phyloP scores from a whole-genome alignment of 2,329 filamentous ascomycete genomes.

The Fusarium torulosum region DNA sequence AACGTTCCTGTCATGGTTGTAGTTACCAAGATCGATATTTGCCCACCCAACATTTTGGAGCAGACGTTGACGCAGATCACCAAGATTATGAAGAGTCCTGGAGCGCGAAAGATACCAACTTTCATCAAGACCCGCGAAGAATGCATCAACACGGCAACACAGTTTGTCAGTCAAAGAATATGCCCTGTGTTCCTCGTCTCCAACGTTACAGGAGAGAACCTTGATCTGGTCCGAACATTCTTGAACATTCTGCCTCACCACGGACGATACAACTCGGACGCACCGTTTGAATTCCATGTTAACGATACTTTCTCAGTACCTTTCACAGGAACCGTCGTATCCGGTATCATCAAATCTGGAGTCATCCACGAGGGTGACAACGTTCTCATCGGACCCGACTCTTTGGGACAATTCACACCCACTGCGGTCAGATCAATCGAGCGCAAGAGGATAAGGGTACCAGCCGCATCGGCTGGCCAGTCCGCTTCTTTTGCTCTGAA shows the following conservation, averaged over 20 bases:
- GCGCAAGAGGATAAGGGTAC: constrained; percentile 89
- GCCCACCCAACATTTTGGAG: constrained; percentile 92
- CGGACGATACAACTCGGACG: constrained; percentile 88
- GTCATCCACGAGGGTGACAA: constrained; percentile 91
- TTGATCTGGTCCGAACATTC: constrained; percentile 92
- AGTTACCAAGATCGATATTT: constrained; percentile 98
- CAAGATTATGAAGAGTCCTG: constrained; percentile 93
- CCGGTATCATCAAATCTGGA: constrained; percentile 89
- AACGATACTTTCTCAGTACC: constrained; percentile 99
- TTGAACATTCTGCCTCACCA: constrained; percentile 96
- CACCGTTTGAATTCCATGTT: constrained; percentile 92
- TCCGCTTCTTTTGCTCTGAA: constrained; percentile 93
- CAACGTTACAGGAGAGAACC: constrained; percentile 92
- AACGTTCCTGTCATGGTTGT: constrained; percentile 99
- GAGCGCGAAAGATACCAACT: constrained; percentile 93
- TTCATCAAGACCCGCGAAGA: constrained; percentile 94
- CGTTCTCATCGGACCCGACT: constrained; percentile 90
- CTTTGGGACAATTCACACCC: constrained; percentile 86
- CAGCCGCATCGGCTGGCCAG: constrained; percentile 89
- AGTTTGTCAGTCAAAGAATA: constrained; percentile 95
- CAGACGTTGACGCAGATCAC: constrained; percentile 93
- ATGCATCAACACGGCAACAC: constrained; percentile 93
- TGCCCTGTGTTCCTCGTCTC: constrained; percentile 98
- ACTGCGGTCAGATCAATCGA: constrained; percentile 94
- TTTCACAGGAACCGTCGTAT: constrained; percentile 95